Conservation (phyloP, 352 stramenopile species). For the Globisporangium cystogenes region DNA sequence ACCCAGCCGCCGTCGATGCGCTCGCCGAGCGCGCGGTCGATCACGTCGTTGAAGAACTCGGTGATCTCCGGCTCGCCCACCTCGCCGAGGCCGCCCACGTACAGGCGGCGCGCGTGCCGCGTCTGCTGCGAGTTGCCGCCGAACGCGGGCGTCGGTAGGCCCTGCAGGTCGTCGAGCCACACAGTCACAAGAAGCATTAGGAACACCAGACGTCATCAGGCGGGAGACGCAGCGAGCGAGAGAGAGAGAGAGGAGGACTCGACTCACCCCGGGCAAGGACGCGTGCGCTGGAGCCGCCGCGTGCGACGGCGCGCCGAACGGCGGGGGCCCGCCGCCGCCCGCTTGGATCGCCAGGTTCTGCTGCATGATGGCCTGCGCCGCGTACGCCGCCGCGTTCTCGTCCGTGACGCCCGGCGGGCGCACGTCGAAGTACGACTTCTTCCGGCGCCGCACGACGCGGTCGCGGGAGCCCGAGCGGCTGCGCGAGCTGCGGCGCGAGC, state of each 20-base stretch:
- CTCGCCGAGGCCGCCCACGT: conserved; percentile 91
- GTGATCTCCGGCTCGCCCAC: conserved; percentile 84
- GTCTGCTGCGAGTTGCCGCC: conserved; percentile 87
- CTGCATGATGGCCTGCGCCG: conserved; percentile 79
- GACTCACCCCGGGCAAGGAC: conserved; percentile 15
- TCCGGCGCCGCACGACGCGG: conserved; percentile 41
- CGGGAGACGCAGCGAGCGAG: not conserved
- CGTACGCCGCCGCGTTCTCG: conserved; percentile 77
- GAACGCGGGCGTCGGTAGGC: conserved; percentile 2
- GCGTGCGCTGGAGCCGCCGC: conserved; percentile 5
- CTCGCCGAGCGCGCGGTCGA: conserved; percentile 79
- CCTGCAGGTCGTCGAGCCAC: not conserved
- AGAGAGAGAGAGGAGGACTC: too few relatives aligned
- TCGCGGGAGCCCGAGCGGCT: conserved; percentile 39
- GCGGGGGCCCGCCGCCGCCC: conserved; percentile 50
- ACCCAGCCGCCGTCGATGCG: conserved; percentile 70
- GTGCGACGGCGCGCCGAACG: conserved; percentile 34
- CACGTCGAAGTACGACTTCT: conserved; percentile 85
- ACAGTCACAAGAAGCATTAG: not conserved
- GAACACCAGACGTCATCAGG: too few relatives aligned
- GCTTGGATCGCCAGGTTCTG: conserved; percentile 75
- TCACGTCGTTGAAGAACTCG: conserved; percentile 91
- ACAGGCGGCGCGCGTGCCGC: conserved; percentile 94
- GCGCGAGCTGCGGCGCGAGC: conserved; percentile 23
- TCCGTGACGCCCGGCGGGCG: conserved; percentile 72